Evolutionary conservation across 78 protist species (phyloP).

Genomic region (Creolimax fragrantissima): DNA sequence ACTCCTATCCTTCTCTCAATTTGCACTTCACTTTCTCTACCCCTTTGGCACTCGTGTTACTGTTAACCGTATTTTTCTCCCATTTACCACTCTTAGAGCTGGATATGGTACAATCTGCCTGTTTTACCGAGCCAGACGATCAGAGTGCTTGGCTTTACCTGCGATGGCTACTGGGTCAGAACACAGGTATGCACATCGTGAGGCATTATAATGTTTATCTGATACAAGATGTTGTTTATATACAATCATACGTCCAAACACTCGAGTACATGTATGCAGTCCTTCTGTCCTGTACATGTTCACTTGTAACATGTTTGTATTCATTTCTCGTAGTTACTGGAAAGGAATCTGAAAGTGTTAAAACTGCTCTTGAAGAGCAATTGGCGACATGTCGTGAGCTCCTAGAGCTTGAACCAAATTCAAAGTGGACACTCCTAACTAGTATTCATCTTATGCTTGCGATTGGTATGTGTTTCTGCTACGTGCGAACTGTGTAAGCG

Average conservation of each 20-base stretch:
- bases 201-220: too few relatives aligned
- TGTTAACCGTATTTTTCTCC: too few relatives aligned
- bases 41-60: too few relatives aligned
- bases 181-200: neutral
- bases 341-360: neutral
- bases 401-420: neutral
- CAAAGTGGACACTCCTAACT: neutral
- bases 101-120: slow-evolving; percentile 62
- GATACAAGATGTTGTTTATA: too few relatives aligned
- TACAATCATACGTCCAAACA: too few relatives aligned
- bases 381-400: neutral
- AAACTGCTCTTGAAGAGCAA: neutral
- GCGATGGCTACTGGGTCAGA: slow-evolving; percentile 54
- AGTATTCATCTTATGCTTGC: neutral
- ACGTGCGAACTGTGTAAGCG: too few relatives aligned
- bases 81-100: slow-evolving; percentile 57
- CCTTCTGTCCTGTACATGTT: too few relatives aligned
- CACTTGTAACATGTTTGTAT: too few relatives aligned
- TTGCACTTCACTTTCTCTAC: too few relatives aligned
- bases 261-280: too few relatives aligned
- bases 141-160: slow-evolving; percentile 84
- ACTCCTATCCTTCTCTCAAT: too few relatives aligned
- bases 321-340: neutral
- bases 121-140: slow-evolving; percentile 83
- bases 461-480: too few relatives aligned